Evolutionary conservation across 495 filamentous ascomycete genomes (phyloP).

Genomic region (Pseudoneurospora amorphoporcata): DNA sequence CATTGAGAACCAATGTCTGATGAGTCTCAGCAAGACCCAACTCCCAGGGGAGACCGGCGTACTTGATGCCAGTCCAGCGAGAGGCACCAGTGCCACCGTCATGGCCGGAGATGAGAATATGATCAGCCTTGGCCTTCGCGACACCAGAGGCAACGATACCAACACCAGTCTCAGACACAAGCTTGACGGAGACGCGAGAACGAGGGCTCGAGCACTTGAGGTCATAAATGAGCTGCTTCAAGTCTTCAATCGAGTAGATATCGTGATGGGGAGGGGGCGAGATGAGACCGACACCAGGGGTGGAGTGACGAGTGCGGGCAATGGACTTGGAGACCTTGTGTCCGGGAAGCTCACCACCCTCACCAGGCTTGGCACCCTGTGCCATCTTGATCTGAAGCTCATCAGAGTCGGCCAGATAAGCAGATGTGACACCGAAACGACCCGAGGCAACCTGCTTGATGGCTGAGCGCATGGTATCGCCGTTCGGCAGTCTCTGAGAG

Average conservation of each 20-base stretch:
- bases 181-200: conserved; percentile 92
- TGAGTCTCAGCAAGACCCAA: conserved; percentile 96
- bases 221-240: conserved; percentile 99
- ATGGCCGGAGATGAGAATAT: conserved; percentile 95
- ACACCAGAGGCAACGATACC: conserved; percentile 98
- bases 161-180: conserved; percentile 96
- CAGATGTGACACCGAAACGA: conserved; percentile 94
- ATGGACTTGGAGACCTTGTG: conserved; percentile 98
- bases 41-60: conserved; percentile 97
- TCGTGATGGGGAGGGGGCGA: conserved; percentile 99
- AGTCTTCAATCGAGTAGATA: conserved; percentile 97
- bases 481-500: conserved; percentile 76
- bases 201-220: conserved; percentile 96
- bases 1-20: conserved; percentile 96
- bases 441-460: conserved; percentile 99
- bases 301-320: conserved; percentile 94
- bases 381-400: conserved; percentile 99
- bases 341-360: conserved; percentile 95
- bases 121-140: conserved; percentile 96
- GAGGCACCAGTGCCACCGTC: conserved; percentile 98
- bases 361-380: conserved; percentile 96
- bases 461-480: conserved; percentile 95
- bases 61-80: conserved; percentile 99
- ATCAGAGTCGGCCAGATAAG: conserved; percentile 97
- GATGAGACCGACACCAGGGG: conserved; percentile 93